phyloP scores from a whole-genome alignment of 2,329 filamentous ascomycete species.

The Aspergillus neoniger region DNA sequence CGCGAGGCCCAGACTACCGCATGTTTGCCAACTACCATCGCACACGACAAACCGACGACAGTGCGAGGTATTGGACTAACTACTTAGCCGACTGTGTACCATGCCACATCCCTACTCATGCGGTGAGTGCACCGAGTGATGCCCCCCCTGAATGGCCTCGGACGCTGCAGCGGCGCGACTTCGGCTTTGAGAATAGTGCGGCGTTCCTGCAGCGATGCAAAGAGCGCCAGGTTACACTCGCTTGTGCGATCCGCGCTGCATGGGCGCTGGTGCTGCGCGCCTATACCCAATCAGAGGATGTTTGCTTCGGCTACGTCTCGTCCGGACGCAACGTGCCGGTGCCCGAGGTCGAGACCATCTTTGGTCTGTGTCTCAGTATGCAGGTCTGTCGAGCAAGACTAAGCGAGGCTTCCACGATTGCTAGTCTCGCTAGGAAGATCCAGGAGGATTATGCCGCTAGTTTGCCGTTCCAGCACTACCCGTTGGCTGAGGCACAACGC shows the following conservation, averaged over 20 bases:
- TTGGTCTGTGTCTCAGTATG: neutral
- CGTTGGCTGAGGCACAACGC: neutral
- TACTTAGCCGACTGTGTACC: neutral
- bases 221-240: conserved; percentile 1
- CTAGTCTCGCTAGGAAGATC: neutral
- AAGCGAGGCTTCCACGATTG: neutral
- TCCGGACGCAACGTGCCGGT: conserved; percentile 1
- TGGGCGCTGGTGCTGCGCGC: neutral
- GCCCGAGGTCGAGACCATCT: neutral
- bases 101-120: neutral
- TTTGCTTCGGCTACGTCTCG: neutral
- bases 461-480: neutral
- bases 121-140: neutral
- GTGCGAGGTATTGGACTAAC: neutral
- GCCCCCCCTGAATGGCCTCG: neutral
- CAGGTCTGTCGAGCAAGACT: neutral
- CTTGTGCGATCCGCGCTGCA: neutral
- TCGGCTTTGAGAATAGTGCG: neutral
- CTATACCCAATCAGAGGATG: neutral
- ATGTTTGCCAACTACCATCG: neutral
- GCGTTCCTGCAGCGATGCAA: neutral
- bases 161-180: neutral
- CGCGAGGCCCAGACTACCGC: neutral
- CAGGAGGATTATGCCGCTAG: neutral
- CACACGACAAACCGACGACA: neutral